A percentile compares a stretch with the other conserved stretches of the same genome.
Conservation (phyloP, 768 basidiomycete species). For the Collybia nuda region DNA sequence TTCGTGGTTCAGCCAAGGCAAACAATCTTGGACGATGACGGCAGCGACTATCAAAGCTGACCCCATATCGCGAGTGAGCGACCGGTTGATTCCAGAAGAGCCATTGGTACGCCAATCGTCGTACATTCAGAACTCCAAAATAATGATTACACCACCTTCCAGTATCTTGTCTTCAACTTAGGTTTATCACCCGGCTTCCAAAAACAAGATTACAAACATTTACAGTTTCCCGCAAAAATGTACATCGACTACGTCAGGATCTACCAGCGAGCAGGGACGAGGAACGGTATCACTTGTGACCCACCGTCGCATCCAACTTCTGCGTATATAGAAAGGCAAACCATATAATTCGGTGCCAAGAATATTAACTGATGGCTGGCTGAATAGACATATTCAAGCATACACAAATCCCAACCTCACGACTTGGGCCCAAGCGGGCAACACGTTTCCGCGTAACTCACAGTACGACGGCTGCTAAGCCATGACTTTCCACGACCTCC, state of each 20-base stretch:
- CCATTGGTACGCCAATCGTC: slow-evolving; percentile 70
- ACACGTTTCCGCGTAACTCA: slow-evolving; percentile 71
- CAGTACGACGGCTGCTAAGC: slow-evolving; percentile 41
- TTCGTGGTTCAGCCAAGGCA: slow-evolving; percentile 75
- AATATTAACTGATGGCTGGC: neutral
- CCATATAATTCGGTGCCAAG: slow-evolving; percentile 1
- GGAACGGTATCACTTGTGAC: slow-evolving; percentile 74
- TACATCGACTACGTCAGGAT: slow-evolving; percentile 88
- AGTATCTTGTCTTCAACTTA: slow-evolving; percentile 86
- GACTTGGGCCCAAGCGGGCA: slow-evolving; percentile 78
- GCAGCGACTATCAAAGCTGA: slow-evolving; percentile 71
- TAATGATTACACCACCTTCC: slow-evolving; percentile 2
- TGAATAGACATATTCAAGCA: slow-evolving; percentile 41
- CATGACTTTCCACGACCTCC: neutral
- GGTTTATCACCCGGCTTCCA: slow-evolving; percentile 83
- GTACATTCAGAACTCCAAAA: slow-evolving; percentile 1
- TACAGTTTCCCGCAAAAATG: slow-evolving; percentile 80
- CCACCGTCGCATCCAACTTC: slow-evolving; percentile 78
- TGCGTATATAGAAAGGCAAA: slow-evolving; percentile 71
- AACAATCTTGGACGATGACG: slow-evolving; percentile 71
- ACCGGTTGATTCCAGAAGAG: slow-evolving; percentile 83
- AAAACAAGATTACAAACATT: slow-evolving; percentile 62
- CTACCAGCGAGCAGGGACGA: slow-evolving; percentile 75
- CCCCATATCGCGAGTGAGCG: slow-evolving; percentile 50
- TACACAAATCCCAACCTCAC: slow-evolving; percentile 85